Percentiles rank a stretch among this genome's conserved stretches.
phyloP scores from a whole-genome alignment of 139 green algal genomes.

The Coelastrella sp. region DNA sequence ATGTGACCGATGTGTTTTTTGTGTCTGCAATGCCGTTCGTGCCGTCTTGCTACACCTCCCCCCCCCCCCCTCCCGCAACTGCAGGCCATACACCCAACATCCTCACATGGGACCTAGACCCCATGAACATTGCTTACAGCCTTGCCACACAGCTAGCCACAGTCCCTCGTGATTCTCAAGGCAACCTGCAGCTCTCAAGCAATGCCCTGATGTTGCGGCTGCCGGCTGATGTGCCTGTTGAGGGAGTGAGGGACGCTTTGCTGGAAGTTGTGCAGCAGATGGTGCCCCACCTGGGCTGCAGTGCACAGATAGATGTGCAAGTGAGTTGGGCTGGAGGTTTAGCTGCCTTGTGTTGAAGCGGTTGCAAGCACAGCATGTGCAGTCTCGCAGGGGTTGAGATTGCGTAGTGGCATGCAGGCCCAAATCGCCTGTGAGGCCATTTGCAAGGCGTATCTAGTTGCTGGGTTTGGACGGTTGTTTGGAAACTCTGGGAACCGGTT shows the following conservation, averaged over 20 bases:
- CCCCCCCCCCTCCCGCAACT: background rate
- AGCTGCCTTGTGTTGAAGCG: too few relatives aligned
- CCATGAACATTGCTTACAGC: background rate
- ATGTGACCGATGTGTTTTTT: too few relatives aligned
- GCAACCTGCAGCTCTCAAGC: background rate
- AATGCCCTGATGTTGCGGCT: conserved; percentile 42
- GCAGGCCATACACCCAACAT: background rate
- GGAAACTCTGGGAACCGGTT: too few relatives aligned
- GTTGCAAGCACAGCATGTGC: background rate
- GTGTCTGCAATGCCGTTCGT: too few relatives aligned
- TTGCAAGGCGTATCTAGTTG: too few relatives aligned
- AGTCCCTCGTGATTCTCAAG: background rate
- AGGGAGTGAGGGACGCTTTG: conserved; percentile 18
- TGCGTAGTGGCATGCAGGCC: too few relatives aligned
- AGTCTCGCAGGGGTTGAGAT: too few relatives aligned
- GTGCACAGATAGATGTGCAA: conserved; percentile 57
- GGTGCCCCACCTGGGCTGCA: background rate
- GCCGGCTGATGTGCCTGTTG: background rate
- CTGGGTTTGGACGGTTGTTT: too few relatives aligned
- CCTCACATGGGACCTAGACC: background rate
- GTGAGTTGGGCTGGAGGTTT: conserved; percentile 35
- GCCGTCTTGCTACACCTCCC: too few relatives aligned
- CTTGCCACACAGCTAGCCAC: conserved; percentile 2
- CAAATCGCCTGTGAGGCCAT: too few relatives aligned
- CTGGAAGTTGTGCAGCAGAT: conserved; percentile 32